Evolutionary conservation across 257 asterid species (phyloP), one percentile per base, ranked within the genome.

Genomic region (Nicotiana noctiflora): DNA sequence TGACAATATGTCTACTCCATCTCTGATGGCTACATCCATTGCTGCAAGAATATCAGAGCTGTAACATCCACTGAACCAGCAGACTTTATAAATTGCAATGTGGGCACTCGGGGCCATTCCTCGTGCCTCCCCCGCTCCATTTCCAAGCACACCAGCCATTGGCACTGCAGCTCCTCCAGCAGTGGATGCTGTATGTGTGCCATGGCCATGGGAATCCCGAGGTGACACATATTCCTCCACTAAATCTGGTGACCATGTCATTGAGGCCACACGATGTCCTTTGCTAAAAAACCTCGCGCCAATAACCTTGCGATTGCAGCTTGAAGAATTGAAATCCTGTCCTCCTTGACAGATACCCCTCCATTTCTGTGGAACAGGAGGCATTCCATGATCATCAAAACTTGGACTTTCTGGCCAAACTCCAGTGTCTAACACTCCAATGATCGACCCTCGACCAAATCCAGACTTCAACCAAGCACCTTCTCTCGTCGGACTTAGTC

Each of bases 11-110:
- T 95, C 97, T 2, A 95, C 98, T 34, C 97, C 95, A 52, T 95
- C 99, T 68, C 85, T 82, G 55, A 95, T 95, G 44, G 98, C 94
- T 6, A 67, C 85, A 52, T 95, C 99, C 95, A 93, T 92, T 32
- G 98, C 98, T 6, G 99, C 99, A 3, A 93, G 89, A 56, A 95
- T 92, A 80, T 95, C 98, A 1, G 98, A 95, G 91, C 97, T 93
- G 85, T 95, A 95, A 79, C 98, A 95, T 32, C 98, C 96, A 29
- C 89, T 90, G 83, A 81, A 90, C 98, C 97, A 93, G 80, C 98
- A 95, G 6, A 93, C 97, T 80, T 95, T 95, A 83, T 92, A 93
- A 8, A 91, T 81, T 0, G 98, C 98, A 56, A 95, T 63, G 60
- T 90, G 99, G 1, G 97, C 94, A 0, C 87, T 89, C 0, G 97